Evolutionary conservation across 2,329 filamentous ascomycete species (phyloP).

Genomic region (Pseudodiploospora longispora): DNA sequence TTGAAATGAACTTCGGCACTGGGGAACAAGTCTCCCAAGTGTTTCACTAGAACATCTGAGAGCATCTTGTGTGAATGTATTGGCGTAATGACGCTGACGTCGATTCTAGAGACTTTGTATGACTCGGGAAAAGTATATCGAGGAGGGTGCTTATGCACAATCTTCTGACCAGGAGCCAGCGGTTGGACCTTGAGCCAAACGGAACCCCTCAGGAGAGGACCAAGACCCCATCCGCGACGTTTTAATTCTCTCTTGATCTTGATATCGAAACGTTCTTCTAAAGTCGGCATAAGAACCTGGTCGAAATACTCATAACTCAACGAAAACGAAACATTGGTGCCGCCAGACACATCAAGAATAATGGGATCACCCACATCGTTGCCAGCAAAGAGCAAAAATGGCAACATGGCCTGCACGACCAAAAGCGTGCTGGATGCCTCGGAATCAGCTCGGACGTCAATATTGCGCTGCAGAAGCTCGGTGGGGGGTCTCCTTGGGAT

Average conservation of each 20-base stretch:
- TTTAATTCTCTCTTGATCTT: constrained; percentile 36
- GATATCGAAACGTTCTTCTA: constrained; percentile 44
- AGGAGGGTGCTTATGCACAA: constrained; percentile 27
- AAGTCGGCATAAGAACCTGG: constrained; percentile 48
- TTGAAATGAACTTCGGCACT: constrained; percentile 36
- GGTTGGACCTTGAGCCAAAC: constrained; percentile 35
- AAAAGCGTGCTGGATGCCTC: constrained; percentile 47
- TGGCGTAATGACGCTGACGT: constrained; percentile 45
- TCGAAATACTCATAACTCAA: constrained; percentile 55
- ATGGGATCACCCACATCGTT: constrained; percentile 35
- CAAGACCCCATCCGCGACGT: constrained; percentile 43
- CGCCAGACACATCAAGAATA: constrained; percentile 44
- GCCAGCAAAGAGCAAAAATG: constrained; percentile 49
- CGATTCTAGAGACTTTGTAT: constrained; percentile 35
- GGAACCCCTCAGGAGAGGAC: constrained; percentile 31
- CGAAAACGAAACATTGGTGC: constrained; percentile 51
- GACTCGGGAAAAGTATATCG: constrained; percentile 16
- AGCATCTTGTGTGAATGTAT: constrained; percentile 32
- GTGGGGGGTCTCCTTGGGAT: constrained; percentile 31
- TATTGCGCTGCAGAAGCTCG: constrained; percentile 31
- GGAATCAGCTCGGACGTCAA: constrained; percentile 42
- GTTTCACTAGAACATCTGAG: constrained; percentile 28
- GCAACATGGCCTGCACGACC: constrained; percentile 53
- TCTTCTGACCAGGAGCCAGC: constrained; percentile 21
- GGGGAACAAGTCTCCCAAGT: constrained; percentile 35